Evolutionary conservation across 1,139 yeast species (phyloP).

Genomic region (Yamadazyma oceani): DNA sequence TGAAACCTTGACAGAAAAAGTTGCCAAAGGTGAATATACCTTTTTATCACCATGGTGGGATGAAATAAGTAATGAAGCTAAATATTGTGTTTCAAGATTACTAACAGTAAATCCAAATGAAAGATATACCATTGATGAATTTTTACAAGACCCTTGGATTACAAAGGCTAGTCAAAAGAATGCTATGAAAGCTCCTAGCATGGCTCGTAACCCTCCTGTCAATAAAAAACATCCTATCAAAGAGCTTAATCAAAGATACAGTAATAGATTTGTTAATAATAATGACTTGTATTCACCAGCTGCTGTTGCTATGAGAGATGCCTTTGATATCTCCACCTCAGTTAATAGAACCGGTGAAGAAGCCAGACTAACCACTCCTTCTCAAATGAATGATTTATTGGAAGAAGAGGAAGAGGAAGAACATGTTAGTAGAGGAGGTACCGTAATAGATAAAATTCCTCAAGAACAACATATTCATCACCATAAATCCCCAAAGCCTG

Average conservation of each 20-base stretch:
- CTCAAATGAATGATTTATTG: slow-evolving; percentile 26
- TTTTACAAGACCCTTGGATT: slow-evolving; percentile 87
- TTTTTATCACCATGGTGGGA: slow-evolving; percentile 67
- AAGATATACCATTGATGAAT: slow-evolving; percentile 76
- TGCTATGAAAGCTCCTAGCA: slow-evolving; percentile 12
- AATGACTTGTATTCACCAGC: slow-evolving; percentile 72
- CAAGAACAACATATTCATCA: slow-evolving; percentile 16
- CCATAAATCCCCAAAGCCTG: slow-evolving; percentile 17
- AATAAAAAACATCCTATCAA: slow-evolving; percentile 27
- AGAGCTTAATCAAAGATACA: slow-evolving; percentile 21
- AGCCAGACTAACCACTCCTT: slow-evolving; percentile 47
- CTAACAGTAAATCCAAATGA: slow-evolving; percentile 79
- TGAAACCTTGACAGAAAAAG: slow-evolving; percentile 56
- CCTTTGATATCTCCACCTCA: slow-evolving; percentile 91
- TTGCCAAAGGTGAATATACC: slow-evolving; percentile 57
- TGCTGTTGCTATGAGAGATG: slow-evolving; percentile 89
- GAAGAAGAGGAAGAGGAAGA: slow-evolving; percentile 44
- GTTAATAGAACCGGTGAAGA: slow-evolving; percentile 94
- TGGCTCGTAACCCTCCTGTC: slow-evolving; percentile 6
- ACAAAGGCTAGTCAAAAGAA: slow-evolving; percentile 10
- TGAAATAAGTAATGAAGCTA: slow-evolving; percentile 54
- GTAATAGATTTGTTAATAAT: slow-evolving; percentile 23
- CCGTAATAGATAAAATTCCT: slow-evolving; percentile 21
- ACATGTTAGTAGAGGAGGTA: slow-evolving; percentile 19
- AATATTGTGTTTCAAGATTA: slow-evolving; percentile 67